Conservation (phyloP, 2,329 filamentous ascomycete genomes). For the Stachybotrys echinatus region DNA sequence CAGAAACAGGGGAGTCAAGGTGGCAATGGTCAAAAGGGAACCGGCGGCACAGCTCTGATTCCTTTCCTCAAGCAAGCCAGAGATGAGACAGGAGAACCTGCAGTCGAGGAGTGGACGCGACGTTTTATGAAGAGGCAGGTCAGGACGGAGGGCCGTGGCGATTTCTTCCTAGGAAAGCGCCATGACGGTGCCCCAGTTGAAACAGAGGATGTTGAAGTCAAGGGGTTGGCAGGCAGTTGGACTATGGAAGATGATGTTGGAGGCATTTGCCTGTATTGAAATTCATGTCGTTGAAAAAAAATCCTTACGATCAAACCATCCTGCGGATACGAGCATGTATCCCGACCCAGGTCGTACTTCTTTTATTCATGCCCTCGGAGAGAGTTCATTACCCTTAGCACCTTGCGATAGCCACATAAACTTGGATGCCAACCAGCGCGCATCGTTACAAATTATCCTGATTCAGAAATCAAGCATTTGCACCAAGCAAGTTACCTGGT, state of each 20-base stretch:
- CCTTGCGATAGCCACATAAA: too few species aligned
- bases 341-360: too few species aligned
- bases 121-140: conserved; percentile 51
- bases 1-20: conserved; percentile 46
- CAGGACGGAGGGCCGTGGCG: conserved; percentile 42
- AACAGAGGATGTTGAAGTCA: conserved; percentile 42
- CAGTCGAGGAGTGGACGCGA: conserved; percentile 62
- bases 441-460: too few species aligned
- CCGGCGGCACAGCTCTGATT: conserved; percentile 88
- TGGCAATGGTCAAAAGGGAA: conserved; percentile 60
- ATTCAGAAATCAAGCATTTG: too few species aligned
- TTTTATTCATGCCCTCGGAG: too few species aligned
- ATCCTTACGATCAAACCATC: too few species aligned
- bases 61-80: conserved; percentile 95
- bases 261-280: conserved; percentile 51
- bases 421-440: too few species aligned
- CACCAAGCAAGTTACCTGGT: too few species aligned
- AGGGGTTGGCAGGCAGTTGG: conserved; percentile 79
- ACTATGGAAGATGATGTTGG: conserved; percentile 78
- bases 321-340: too few species aligned
- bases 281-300: too few species aligned
- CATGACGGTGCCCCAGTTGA: conserved; percentile 35
- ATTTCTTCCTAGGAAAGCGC: conserved; percentile 54
- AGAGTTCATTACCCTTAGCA: too few species aligned
- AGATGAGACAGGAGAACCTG: conserved; percentile 91